Conservation (phyloP, 768 basidiomycete genomes). For the Pulveroboletus frians region DNA sequence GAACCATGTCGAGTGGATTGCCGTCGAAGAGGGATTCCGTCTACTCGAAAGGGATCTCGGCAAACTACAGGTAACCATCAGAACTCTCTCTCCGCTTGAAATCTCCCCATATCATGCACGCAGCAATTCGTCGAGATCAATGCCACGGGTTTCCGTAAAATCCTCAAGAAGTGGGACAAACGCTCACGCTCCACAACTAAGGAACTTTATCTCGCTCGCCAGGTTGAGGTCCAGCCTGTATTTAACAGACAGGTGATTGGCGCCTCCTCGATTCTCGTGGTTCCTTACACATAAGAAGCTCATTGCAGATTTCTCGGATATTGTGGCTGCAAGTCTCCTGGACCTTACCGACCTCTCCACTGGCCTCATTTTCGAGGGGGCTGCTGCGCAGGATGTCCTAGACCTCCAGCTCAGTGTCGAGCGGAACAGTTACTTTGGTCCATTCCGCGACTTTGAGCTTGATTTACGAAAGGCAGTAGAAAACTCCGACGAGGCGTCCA, state of each 20-base stretch:
- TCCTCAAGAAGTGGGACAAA: conserved; percentile 98
- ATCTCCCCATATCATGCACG: conserved; percentile 14
- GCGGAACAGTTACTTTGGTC: conserved; percentile 55
- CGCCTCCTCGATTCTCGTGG: not conserved
- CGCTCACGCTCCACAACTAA: conserved; percentile 92
- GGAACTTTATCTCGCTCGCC: conserved; percentile 91
- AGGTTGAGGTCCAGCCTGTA: conserved; percentile 98
- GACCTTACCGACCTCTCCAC: conserved; percentile 73
- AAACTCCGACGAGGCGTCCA: conserved; percentile 50
- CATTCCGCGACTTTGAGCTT: conserved; percentile 84
- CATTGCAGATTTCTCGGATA: conserved; percentile 92
- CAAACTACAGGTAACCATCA: conserved; percentile 75
- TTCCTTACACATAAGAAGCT: conserved; percentile 45
- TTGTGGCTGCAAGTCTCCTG: conserved; percentile 76
- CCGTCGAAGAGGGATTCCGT: conserved; percentile 94
- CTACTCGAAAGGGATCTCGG: conserved; percentile 90
- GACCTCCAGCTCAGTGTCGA: conserved; percentile 67
- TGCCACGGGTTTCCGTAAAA: conserved; percentile 94
- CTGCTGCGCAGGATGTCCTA: conserved; percentile 70
- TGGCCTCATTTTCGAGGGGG: conserved; percentile 73
- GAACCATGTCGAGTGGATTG: conserved; percentile 84
- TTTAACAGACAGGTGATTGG: conserved; percentile 86
- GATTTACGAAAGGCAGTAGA: conserved; percentile 77
- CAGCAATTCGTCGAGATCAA: conserved; percentile 98
- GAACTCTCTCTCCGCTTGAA: conserved; percentile 10